A percentile compares a stretch with the other conserved stretches of the same genome.
These are phyloP conservation scores for Hypoxylon sp. DNA, from an alignment of 2,329 filamentous ascomycete genomes.

Conservation along the genomic window DNA sequence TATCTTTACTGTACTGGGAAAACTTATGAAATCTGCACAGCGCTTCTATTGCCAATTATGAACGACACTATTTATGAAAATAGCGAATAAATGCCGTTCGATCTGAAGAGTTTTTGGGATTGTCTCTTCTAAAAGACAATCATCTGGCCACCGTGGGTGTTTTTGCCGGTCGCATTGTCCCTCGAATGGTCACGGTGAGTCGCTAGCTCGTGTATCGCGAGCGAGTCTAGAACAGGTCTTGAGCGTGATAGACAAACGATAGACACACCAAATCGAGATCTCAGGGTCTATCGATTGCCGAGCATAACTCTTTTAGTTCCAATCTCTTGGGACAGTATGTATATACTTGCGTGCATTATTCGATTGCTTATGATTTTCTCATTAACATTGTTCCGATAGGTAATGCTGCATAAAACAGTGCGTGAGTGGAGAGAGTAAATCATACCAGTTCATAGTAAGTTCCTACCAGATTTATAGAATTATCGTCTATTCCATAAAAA, in stretches of 20 bases:
- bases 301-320: conserved; percentile 38
- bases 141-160: conserved; percentile 11
- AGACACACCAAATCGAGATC: conserved; percentile 38
- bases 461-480: conserved; percentile 41
- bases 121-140: conserved; percentile 25
- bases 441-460: conserved; percentile 36
- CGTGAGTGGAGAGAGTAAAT: conserved; percentile 39
- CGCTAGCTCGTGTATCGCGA: conserved; percentile 9
- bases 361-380: conserved; percentile 38
- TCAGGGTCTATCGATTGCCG: conserved; percentile 33
- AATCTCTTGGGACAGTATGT: conserved; percentile 26
- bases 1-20: conserved; percentile 14
- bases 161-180: conserved; percentile 7
- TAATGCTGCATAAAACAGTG: conserved; percentile 44
- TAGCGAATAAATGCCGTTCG: conserved; percentile 6
- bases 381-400: conserved; percentile 46
- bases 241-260: conserved; percentile 20
- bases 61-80: conserved; percentile 22
- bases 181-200: neutral
- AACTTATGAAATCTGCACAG: conserved; percentile 25
- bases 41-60: conserved; percentile 11
- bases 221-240: conserved; percentile 18
- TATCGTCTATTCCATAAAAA: conserved; percentile 33
- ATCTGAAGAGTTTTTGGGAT: conserved; percentile 8
- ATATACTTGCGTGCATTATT: conserved; percentile 38